Evolutionary conservation across 768 basidiomycete genomes (phyloP), one percentile per base, ranked within the genome.

Genomic region (Mycena albidolilacea): DNA sequence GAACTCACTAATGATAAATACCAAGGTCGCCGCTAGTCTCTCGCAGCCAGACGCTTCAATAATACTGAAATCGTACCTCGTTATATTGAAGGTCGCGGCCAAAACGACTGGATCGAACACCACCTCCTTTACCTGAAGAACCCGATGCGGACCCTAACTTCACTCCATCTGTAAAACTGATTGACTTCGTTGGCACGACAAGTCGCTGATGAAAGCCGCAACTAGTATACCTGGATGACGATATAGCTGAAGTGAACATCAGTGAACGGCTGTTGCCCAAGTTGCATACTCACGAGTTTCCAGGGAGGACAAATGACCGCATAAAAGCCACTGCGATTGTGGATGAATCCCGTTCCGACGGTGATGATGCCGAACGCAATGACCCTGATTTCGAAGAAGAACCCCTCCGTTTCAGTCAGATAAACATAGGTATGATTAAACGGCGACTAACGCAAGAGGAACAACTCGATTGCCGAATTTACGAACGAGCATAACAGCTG

Each of bases 101-200:
- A 61, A 37, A 3, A 68, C 67, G 0, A 68, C 46, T 4, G 59
- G 67, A 46, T 61, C 37, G 35, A 69, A 23, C 1, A 69, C 17
- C 17, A 68, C 67, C 10, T 14, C 37, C 21, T 44, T 50, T 19
- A 62, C 3, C 11, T 69, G 38, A 62, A 70, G 38, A 64, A 55
- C 19, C 69, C 69, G 23, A 70, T 64, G 15, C 69, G 69, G 9
- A 55, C 48, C 15, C 60, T 70, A 61, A 70, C 19, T 48, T 64
- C 69, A 19, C 43, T 62, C 4, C 69, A 62, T 38, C 38, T 63
- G 54, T 64, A 64, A 19, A 64, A 70, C 65, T 67, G 41, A 19
- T 37, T 5, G 23, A 12, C 19, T 11, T n/a, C 14, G 14, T 37
- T n/a, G n/a, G 6, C 54, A 7, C 5, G 23, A 12, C 19, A 21